Conservation (phyloP, 192 early-diverging fungal species). For the Coemansia reversa region DNA sequence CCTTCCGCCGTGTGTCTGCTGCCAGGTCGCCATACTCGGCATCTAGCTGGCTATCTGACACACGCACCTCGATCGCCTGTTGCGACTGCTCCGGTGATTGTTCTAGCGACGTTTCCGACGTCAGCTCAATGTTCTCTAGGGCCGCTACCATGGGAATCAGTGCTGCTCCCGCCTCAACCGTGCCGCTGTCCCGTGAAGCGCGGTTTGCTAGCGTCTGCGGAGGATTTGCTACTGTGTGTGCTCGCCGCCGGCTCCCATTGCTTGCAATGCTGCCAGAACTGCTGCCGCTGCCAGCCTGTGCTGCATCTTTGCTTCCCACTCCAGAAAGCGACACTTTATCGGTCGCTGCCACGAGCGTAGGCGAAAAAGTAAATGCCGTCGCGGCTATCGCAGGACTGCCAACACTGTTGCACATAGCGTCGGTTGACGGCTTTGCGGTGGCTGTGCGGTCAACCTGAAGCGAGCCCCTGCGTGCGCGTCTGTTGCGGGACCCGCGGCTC, state of each 20-base stretch:
- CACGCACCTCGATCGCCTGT: slow-evolving; percentile 14
- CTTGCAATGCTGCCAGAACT: not conserved
- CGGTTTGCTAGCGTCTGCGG: not conserved
- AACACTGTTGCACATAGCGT: not conserved
- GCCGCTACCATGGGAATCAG: not conserved
- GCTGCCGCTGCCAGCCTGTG: slow-evolving; percentile 2
- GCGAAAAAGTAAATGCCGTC: slow-evolving; percentile 15
- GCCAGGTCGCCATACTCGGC: slow-evolving; percentile 26
- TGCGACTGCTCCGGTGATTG: slow-evolving; percentile 14
- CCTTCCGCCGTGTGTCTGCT: slow-evolving; percentile 18
- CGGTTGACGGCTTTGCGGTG: not conserved
- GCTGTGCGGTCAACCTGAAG: slow-evolving; percentile 5
- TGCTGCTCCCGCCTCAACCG: slow-evolving; percentile 13
- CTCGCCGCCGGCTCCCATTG: slow-evolving; percentile 16
- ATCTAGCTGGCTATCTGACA: slow-evolving; percentile 25
- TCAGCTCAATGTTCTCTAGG: slow-evolving; percentile 16
- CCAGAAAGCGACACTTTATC: slow-evolving; percentile 5
- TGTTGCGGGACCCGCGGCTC: slow-evolving; percentile 26
- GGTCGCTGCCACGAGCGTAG: not conserved
- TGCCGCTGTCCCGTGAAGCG: slow-evolving; percentile 32
- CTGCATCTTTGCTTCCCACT: slow-evolving; percentile 1
- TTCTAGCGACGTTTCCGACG: slow-evolving; percentile 12
- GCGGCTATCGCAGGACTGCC: not conserved
- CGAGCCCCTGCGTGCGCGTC: slow-evolving; percentile 20
- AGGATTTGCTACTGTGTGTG: slow-evolving; percentile 25